Evolutionary conservation across 495 filamentous ascomycete genomes (phyloP).

Genomic region (Amniculicola lignicola): DNA sequence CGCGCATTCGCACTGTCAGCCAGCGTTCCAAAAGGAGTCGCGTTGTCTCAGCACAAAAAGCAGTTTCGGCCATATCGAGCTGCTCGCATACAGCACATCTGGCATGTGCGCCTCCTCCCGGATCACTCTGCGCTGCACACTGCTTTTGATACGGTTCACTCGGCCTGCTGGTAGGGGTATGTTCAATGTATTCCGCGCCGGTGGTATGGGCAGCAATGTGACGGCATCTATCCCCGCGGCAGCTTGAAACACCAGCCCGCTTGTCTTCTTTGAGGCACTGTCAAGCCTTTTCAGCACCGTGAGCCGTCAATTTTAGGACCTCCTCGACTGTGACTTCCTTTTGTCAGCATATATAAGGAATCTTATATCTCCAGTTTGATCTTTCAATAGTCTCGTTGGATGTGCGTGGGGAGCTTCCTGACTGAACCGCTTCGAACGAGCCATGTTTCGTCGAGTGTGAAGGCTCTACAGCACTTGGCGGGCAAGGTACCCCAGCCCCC

Average conservation of each 20-base stretch:
- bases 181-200: conserved; percentile 6
- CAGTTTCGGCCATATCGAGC: conserved; percentile 22
- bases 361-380: too few species aligned
- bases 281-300: too few species aligned
- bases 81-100: conserved; percentile 20
- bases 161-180: not conserved
- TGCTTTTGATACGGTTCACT: not conserved
- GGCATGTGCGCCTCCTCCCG: conserved; percentile 12
- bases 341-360: too few species aligned
- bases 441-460: too few species aligned
- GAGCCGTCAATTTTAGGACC: too few species aligned
- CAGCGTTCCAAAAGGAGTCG: conserved; percentile 10
- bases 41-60: conserved; percentile 17
- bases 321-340: too few species aligned
- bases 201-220: conserved; percentile 13
- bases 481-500: conserved; percentile 3
- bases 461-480: conserved; percentile 6
- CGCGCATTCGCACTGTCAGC: not conserved
- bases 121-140: not conserved
- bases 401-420: too few species aligned
- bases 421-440: too few species aligned
- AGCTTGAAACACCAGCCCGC: conserved; percentile 29
- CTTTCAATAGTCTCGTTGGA: too few species aligned
- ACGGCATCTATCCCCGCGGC: conserved; percentile 12
- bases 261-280: too few species aligned